Evolutionary conservation across 495 filamentous ascomycete genomes (phyloP).

Genomic region (Echria macrotheca): DNA sequence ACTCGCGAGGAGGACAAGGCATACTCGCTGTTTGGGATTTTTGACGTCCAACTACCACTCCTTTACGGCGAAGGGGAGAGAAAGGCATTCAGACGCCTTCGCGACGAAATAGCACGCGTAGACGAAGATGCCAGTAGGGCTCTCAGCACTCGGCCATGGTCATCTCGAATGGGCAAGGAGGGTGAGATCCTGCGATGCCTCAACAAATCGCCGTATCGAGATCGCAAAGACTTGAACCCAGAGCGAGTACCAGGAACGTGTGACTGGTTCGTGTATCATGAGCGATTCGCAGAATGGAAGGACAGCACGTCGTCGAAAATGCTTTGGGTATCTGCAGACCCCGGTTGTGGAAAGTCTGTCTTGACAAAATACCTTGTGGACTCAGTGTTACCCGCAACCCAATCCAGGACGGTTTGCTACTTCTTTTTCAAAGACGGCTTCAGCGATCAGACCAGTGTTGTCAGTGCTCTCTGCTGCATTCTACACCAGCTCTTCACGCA

Average conservation of each 20-base stretch:
- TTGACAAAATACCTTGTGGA: slow-evolving; percentile 43
- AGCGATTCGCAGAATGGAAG: slow-evolving; percentile 31
- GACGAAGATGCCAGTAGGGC: too few species aligned
- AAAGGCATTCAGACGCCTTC: too few species aligned
- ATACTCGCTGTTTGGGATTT: too few species aligned
- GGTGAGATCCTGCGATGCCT: too few species aligned
- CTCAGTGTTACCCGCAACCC: slow-evolving; percentile 18
- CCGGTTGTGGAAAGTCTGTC: slow-evolving; percentile 54
- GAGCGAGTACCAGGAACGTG: slow-evolving; percentile 34
- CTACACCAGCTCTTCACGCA: slow-evolving; percentile 44
- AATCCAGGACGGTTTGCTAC: too few species aligned
- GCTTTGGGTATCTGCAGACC: slow-evolving; percentile 50
- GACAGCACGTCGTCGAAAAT: slow-evolving; percentile 13
- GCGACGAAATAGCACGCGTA: too few species aligned
- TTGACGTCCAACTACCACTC: too few species aligned
- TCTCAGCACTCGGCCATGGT: too few species aligned
- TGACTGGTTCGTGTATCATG: slow-evolving; percentile 35
- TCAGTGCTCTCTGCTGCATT: slow-evolving; percentile 39
- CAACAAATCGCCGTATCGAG: too few species aligned
- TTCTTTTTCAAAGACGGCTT: slow-evolving; percentile 51
- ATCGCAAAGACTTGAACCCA: slow-evolving; percentile 39
- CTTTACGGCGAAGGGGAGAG: too few species aligned
- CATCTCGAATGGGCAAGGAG: too few species aligned
- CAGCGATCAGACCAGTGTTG: slow-evolving; percentile 35
- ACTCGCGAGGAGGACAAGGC: too few species aligned